Evolutionary conservation across 805 yeast genomes (phyloP).

Genomic region (Pichia occidentalis): DNA sequence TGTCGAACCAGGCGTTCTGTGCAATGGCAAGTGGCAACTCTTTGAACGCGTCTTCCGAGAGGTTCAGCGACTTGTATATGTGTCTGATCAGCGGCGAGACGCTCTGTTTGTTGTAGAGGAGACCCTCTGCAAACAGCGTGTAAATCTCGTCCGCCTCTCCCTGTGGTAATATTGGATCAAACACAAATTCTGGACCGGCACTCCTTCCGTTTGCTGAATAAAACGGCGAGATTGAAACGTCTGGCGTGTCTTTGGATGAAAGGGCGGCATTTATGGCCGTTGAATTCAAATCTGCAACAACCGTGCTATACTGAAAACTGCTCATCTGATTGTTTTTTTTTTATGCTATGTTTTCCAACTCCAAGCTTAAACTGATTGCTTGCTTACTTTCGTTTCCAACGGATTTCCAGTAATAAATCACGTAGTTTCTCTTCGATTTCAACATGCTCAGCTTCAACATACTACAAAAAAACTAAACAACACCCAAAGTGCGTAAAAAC

Average conservation of each 20-base stretch:
- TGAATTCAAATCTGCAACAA: constrained; percentile 67
- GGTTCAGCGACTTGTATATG: constrained; percentile 47
- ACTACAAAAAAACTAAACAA: too few species aligned
- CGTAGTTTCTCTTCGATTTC: too few species aligned
- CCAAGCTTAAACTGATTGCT: too few species aligned
- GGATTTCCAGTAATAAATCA: too few species aligned
- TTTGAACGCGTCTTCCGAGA: constrained; percentile 33
- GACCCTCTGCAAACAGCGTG: constrained; percentile 58
- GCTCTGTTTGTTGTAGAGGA: constrained; percentile 68
- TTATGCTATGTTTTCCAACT: too few species aligned
- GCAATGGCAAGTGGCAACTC: constrained; percentile 63
- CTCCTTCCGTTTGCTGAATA: constrained; percentile 36
- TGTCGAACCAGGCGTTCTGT: constrained; percentile 59
- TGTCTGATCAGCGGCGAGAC: constrained; percentile 62
- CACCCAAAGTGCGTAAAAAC: too few species aligned
- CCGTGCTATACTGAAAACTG: constrained; percentile 43
- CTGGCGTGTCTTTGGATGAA: constrained; percentile 58
- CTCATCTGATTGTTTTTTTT: neutral
- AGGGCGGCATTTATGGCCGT: constrained; percentile 63
- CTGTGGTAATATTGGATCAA: constrained; percentile 12
- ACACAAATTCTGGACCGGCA: neutral
- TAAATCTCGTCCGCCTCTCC: constrained; percentile 41
- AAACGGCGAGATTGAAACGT: constrained; percentile 48
- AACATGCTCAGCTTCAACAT: too few species aligned
- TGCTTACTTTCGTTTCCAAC: too few species aligned